These are phyloP conservation scores for Tardiomyces blankii DNA, from an alignment of 1,139 yeast species.

Conservation along the genomic window DNA sequence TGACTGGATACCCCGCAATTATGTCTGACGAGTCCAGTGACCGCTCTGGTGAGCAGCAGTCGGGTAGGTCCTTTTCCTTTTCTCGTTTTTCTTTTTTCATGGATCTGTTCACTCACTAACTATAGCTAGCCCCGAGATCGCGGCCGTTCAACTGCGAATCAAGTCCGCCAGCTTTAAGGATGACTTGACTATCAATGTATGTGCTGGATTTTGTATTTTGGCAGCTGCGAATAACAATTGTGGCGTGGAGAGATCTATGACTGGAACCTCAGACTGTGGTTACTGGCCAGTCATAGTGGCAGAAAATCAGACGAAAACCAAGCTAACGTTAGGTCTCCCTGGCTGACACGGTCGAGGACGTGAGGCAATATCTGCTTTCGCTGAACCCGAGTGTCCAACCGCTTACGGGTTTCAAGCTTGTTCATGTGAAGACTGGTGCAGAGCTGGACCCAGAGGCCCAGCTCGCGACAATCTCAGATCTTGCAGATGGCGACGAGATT, in stretches of 20 bases:
- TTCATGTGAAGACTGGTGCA: conserved; percentile 23
- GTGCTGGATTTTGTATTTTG: neutral
- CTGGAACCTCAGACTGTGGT: too few relatives aligned
- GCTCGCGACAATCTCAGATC: conserved; percentile 20
- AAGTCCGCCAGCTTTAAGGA: neutral
- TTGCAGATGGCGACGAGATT: conserved; percentile 22
- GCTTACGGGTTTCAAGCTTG: conserved; percentile 49
- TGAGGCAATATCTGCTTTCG: conserved; percentile 46
- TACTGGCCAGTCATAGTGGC: too few relatives aligned
- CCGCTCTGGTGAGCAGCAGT: neutral
- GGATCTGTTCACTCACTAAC: neutral
- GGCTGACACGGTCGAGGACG: conserved; percentile 7
- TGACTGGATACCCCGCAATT: neutral
- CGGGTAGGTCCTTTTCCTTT: neutral
- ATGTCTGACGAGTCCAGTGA: neutral
- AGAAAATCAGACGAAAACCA: neutral
- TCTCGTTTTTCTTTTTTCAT: neutral
- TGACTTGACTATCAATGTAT: neutral
- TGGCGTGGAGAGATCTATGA: too few relatives aligned
- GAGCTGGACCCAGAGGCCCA: conserved; percentile 7
- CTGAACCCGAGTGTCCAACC: conserved; percentile 44
- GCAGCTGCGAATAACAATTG: too few relatives aligned
- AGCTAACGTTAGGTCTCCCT: neutral
- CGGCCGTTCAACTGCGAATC: neutral
- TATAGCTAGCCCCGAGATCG: neutral